These are phyloP conservation scores for Lactifluus subvellereus DNA, from an alignment of 768 basidiomycete species.

Conservation along the genomic window DNA sequence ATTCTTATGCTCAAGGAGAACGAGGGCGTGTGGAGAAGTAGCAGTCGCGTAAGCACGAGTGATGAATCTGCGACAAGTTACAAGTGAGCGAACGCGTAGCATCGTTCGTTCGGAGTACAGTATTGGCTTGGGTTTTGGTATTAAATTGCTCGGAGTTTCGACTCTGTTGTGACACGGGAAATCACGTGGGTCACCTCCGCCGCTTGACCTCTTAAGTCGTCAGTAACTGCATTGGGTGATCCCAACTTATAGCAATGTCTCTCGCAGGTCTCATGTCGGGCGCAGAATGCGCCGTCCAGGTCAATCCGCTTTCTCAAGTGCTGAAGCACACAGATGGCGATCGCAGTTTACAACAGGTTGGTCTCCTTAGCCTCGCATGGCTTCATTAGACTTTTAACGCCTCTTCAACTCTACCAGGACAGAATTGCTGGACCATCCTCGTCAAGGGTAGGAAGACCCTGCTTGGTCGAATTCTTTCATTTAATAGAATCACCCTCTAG, in stretches of 20 bases:
- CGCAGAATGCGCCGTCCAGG: slow-evolving; percentile 77
- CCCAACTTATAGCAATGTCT: slow-evolving; percentile 44
- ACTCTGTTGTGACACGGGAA: not conserved
- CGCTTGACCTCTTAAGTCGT: too few species aligned
- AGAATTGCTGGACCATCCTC: slow-evolving; percentile 68
- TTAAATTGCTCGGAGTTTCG: not conserved
- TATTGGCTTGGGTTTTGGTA: not conserved
- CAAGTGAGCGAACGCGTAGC: slow-evolving; percentile 11
- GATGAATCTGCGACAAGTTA: slow-evolving; percentile 6
- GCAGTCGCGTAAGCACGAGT: slow-evolving; percentile 53
- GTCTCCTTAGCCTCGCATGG: slow-evolving; percentile 22
- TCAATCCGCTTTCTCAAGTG: slow-evolving; percentile 85
- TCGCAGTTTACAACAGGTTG: slow-evolving; percentile 79
- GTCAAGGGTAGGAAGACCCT: slow-evolving; percentile 45
- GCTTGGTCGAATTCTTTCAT: not conserved
- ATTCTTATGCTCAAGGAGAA: slow-evolving; percentile 84
- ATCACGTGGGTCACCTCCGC: slow-evolving; percentile 13
- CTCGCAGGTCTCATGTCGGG: slow-evolving; percentile 79
- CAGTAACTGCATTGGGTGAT: too few species aligned
- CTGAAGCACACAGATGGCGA: slow-evolving; percentile 88
- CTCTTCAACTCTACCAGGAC: slow-evolving; percentile 44
- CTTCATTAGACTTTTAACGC: not conserved
- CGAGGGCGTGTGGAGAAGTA: slow-evolving; percentile 64
- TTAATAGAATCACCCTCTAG: slow-evolving; percentile 33
- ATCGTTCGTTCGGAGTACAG: not conserved